phyloP scores from a whole-genome alignment of 495 filamentous ascomycete species.

The Aspergillus indologenus region DNA sequence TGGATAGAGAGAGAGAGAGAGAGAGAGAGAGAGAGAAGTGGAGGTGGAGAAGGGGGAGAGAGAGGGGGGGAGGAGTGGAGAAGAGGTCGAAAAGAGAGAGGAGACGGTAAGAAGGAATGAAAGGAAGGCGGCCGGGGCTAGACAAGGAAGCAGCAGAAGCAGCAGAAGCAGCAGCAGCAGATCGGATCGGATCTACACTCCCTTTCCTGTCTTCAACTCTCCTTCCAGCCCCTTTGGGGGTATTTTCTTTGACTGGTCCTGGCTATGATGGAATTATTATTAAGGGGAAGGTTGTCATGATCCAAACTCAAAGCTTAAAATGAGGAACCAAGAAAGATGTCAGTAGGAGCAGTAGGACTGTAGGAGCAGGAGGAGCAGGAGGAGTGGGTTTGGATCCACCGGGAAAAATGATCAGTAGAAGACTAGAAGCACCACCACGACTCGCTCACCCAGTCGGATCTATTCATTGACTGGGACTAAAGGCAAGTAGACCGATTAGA shows the following conservation, averaged over 20 bases:
- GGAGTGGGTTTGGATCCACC: no score
- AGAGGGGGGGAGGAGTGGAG: no score
- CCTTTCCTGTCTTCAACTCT: not conserved
- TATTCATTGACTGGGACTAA: not conserved
- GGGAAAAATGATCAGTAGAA: no score
- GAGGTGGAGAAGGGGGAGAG: not conserved
- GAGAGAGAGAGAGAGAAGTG: not conserved
- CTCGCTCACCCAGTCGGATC: not conserved
- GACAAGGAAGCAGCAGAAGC: no score
- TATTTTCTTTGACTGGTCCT: not conserved
- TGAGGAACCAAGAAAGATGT: not conserved
- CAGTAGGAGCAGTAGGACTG: not conserved
- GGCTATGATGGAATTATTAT: no score
- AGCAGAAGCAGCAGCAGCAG: not conserved
- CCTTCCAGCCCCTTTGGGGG: not conserved
- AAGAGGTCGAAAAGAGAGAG: no score
- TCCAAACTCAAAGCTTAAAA: not conserved
- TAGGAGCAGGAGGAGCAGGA: no score
- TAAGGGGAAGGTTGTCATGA: no score
- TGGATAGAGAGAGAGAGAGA: not conserved
- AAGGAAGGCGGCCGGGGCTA: not conserved
- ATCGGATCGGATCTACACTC: slow-evolving; percentile 11
- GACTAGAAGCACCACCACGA: not conserved
- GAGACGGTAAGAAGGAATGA: not conserved
- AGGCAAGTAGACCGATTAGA: no score